These are phyloP conservation scores for Danielozyma ontarioensis DNA, from an alignment of 805 yeast species.

Conservation along the genomic window DNA sequence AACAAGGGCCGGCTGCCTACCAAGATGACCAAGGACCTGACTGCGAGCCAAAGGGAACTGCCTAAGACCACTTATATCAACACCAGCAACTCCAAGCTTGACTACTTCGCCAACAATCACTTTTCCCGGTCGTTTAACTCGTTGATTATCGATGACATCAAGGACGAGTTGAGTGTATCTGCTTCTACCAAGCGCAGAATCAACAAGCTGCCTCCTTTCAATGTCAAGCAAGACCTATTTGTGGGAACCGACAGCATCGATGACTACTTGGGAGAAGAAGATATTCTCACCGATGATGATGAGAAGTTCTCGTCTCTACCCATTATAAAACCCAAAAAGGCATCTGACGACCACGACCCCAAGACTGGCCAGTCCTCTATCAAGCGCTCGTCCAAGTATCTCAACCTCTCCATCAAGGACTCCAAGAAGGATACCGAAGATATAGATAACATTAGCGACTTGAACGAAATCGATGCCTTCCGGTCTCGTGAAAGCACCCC, in stretches of 20 bases:
- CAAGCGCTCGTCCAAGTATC: constrained; percentile 37
- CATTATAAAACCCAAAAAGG: neutral
- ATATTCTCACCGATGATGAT: constrained; percentile 7
- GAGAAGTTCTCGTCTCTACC: constrained; percentile 2
- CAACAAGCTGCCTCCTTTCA: constrained; percentile 40
- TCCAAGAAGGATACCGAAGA: constrained; percentile 13
- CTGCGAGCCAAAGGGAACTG: neutral
- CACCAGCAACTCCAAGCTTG: constrained; percentile 10
- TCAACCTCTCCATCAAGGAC: constrained; percentile 34
- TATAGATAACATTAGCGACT: constrained; percentile 18
- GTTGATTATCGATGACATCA: constrained; percentile 34
- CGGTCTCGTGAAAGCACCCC: constrained; percentile 8
- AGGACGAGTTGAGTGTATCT: constrained; percentile 11
- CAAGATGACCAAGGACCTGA: neutral
- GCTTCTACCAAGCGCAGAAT: constrained; percentile 12
- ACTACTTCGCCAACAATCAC: constrained; percentile 34
- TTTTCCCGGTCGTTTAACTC: constrained; percentile 40
- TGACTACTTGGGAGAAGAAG: constrained; percentile 14
- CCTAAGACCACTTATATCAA: neutral
- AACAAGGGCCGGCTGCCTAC: neutral
- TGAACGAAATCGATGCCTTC: constrained; percentile 20
- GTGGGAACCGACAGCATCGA: constrained; percentile 17
- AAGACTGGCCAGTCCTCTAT: constrained; percentile 19
- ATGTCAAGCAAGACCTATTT: constrained; percentile 26
- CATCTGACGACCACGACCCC: constrained; percentile 1